Evolutionary conservation across 805 yeast species (phyloP), one percentile per base, ranked within the genome.

Genomic region (Kurtzmaniella fragi): DNA sequence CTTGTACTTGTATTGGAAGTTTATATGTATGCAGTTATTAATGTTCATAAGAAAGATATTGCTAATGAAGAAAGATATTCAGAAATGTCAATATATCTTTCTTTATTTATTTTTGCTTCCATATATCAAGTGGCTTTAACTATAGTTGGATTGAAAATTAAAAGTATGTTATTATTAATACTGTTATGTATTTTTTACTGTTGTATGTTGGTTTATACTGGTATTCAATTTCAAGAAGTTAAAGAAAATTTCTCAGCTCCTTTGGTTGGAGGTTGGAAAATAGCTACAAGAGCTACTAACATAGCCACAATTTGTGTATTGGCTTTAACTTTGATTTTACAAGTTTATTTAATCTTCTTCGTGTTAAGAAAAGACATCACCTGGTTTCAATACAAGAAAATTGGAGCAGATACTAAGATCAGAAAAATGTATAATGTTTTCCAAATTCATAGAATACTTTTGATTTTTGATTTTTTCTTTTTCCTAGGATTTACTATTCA

Each of bases 401-500:
- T 72, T 34, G 78, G 78, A 4, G 77, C 73, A 3, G 72, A 70
- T 44, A 42, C 65, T n/a, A 49, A 50, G 14, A 58, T 70, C 48
- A 59, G 62, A 43, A 50, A 58, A 6, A 53, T 69, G 46, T 70
- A 65, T 45, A 48, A 49, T 14, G 31, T 54, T 6, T 67, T 67
- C 51, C 73, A 70, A 42, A 50, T 73, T 38, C 73, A 70, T 52
- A 50, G 59, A 14, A 38, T 52, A 10, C 41, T 54, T 8, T 42
- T 56, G 34, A 47, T 54, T 10, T 50, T 56, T 41, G 53, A 48
- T 30, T 52, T 52, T 31, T 73, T 71, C 60, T 73, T 71, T 56
- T 73, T 73, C 42, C 50, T 72, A 17, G 78, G 74, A 2, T 73
- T 73, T 53, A 70, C 77, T 2, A 57, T 73, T 23, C 78, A 73